phyloP scores from a whole-genome alignment of 306 rosid species.

The Prunus mira region DNA sequence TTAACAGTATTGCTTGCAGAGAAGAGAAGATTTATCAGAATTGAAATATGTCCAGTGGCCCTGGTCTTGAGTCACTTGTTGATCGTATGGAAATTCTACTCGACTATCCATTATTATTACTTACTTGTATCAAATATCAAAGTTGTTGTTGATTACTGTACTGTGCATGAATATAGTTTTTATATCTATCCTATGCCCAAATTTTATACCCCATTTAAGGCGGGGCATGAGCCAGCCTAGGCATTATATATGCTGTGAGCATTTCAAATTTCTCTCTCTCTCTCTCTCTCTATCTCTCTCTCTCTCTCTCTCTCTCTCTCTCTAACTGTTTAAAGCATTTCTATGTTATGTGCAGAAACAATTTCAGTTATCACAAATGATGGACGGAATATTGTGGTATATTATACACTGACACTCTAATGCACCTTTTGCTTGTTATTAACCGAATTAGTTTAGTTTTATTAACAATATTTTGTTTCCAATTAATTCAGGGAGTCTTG shows the following conservation, averaged over 20 bases:
- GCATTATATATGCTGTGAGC: not conserved
- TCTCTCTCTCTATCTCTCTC: not conserved
- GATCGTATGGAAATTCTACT: constrained; percentile 36
- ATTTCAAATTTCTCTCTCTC: not conserved
- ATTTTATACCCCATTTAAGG: not conserved
- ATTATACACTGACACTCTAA: constrained; percentile 6
- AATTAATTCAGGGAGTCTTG: constrained; percentile 60
- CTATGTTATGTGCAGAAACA: constrained; percentile 47
- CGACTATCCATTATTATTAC: not conserved
- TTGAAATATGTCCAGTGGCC: constrained; percentile 41
- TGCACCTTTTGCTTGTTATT: not conserved
- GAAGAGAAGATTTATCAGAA: not conserved
- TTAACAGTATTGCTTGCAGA: not conserved
- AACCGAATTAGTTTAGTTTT: not conserved
- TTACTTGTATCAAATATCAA: not conserved
- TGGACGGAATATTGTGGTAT: constrained; percentile 94
- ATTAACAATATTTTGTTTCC: not conserved
- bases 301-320: not conserved
- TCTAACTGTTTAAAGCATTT: not conserved
- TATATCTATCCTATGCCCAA: not conserved
- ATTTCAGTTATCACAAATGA: constrained; percentile 91
- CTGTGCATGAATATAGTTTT: not conserved
- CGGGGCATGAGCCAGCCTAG: too few species aligned
- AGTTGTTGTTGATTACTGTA: not conserved
- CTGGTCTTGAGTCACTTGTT: constrained; percentile 56